phyloP scores from a whole-genome alignment of 352 stramenopile species.

The Globisporangium carolinianum region DNA sequence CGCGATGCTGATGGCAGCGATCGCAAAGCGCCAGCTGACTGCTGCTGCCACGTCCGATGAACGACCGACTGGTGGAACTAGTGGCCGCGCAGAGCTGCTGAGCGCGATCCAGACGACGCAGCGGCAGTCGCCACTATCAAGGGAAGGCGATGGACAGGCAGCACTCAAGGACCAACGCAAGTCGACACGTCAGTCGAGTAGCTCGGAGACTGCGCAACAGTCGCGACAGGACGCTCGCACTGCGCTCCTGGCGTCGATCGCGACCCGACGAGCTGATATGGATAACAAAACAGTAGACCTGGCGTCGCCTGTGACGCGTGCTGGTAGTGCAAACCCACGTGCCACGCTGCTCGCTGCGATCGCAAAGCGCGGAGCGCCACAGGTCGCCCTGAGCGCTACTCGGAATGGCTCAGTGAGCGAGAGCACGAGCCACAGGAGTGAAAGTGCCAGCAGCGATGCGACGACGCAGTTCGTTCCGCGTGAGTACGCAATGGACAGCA shows the following conservation, averaged over 20 bases:
- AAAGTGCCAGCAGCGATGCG: neutral
- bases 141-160: too few relatives aligned
- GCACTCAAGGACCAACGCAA: too few relatives aligned
- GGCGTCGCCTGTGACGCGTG: too few relatives aligned
- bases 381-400: neutral
- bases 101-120: constrained; percentile 2
- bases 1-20: constrained; percentile 6
- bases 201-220: neutral
- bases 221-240: constrained; percentile 3
- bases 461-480: constrained; percentile 25
- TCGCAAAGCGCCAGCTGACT: neutral
- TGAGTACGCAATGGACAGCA: constrained; percentile 43
- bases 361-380: neutral
- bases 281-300: too few relatives aligned
- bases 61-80: neutral
- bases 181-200: too few relatives aligned
- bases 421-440: too few relatives aligned
- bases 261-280: neutral
- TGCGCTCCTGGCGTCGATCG: constrained; percentile 6
- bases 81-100: constrained; percentile 2
- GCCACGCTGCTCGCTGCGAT: constrained; percentile 15
- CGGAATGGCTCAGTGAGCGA: too few relatives aligned
- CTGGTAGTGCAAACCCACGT: constrained; percentile 1
- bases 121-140: neutral
- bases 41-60: neutral